Evolutionary conservation across 345 rosid species (phyloP), one percentile per base, ranked within the genome.

Genomic region (Syzygium grande): DNA sequence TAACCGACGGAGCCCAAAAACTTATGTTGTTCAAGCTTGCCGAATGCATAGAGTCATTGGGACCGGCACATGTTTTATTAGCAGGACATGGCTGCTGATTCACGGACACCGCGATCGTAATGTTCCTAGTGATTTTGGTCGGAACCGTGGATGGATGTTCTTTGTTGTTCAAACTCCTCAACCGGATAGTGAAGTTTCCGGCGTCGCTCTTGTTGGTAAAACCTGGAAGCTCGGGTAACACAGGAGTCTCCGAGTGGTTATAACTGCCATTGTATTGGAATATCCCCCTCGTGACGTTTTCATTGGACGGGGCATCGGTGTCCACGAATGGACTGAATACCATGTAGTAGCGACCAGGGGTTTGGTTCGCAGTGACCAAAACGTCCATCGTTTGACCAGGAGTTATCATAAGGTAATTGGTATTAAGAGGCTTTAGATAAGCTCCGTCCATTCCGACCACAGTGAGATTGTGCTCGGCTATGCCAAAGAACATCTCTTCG

Each of bases 11-110:
- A 73, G 80, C 49, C 49, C 2, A 73, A 73, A 73, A 73, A 73
- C 80, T 73, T 73, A 73, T 73, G 27, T 73, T 73, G 80, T 73
- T 73, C 80, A 73, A 73, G 80, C 80, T 73, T 73, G 80, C 80
- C 1, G 80, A 73, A 73, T 73, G 80, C 7, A 19, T 38, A 11
- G 6, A 0, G 27, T 25, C 49, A 0, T 73, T 7, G 38, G 80
- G 80, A 34, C 80, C 80, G 2, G 49, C 9, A 38, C 80, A 73
- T 73, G 80, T 38, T 73, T 21, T 5, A 38, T 73, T 73, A 73
- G 80, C 15, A 73, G 80, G 80, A 73, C 80, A 73, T 34, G 80
- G 80, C 14, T 73, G 80, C 3, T 19, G 27, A 73, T 73, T 73
- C 80, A 73, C 27, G 8, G 80, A 9, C 27, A 38, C 80, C 2